Percentiles rank a stretch among this genome's conserved stretches.
phyloP scores from a whole-genome alignment of 768 basidiomycete species.

The Boletus subparvulus region DNA sequence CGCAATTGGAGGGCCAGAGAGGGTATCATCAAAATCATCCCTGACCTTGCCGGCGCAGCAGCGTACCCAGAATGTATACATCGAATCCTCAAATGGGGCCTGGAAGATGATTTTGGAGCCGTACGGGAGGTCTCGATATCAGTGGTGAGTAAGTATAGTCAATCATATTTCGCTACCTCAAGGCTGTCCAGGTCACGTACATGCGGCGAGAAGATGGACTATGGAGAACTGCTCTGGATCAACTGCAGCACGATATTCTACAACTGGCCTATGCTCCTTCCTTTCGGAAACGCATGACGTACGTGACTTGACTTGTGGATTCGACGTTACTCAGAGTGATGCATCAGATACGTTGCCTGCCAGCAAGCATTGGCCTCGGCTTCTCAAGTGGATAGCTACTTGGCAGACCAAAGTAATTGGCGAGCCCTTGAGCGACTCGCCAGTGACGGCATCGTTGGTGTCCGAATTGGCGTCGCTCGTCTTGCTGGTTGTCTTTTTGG shows the following conservation, averaged over 20 bases:
- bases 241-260: slow-evolving; percentile 42
- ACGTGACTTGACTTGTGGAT: slow-evolving; percentile 30
- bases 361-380: slow-evolving; percentile 54
- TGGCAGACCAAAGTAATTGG: slow-evolving; percentile 47
- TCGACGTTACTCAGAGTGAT: slow-evolving; percentile 16
- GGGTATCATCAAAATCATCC: slow-evolving; percentile 56
- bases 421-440: slow-evolving; percentile 54
- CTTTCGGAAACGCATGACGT: slow-evolving; percentile 73
- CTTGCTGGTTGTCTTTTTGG: slow-evolving; percentile 57
- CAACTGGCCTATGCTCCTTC: slow-evolving; percentile 46
- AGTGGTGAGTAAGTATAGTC: slow-evolving; percentile 47
- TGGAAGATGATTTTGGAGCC: slow-evolving; percentile 79
- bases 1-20: slow-evolving; percentile 83
- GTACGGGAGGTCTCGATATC: slow-evolving; percentile 76
- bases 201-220: slow-evolving; percentile 43
- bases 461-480: slow-evolving; percentile 83
- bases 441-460: slow-evolving; percentile 72
- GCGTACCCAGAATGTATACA: slow-evolving; percentile 48
- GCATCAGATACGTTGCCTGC: slow-evolving; percentile 68
- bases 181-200: slow-evolving; percentile 45
- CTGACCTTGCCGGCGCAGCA: slow-evolving; percentile 46
- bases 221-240: slow-evolving; percentile 36
- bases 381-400: slow-evolving; percentile 35
- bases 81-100: slow-evolving; percentile 54
- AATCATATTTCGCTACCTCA: slow-evolving; percentile 7